Base-by-base conservation (phyloP, 1,284 basidiomycete species). In the Peniophora sp. region DNA sequence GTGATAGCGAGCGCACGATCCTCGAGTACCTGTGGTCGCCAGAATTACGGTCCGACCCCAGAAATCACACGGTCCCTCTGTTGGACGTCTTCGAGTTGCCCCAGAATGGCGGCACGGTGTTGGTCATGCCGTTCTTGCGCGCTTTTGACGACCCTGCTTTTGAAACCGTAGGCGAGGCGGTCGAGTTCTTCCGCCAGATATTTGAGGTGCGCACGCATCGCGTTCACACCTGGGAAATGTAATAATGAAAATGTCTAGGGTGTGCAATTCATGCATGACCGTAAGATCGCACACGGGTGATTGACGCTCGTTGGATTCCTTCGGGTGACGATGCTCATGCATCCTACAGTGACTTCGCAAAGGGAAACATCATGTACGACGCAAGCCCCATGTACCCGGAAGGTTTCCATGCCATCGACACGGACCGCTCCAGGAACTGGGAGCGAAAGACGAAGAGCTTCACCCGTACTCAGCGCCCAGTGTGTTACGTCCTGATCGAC, bases 361-460 rank as follows among this genome's bases (percentile, higher is more conserved):
- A 17, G 8, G 37, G 50, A 9, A 73, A 72, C 39, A 59, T 71
- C 22, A 65, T 71, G 65, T 60, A 70, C 47, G 70, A 73, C 47
- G 60, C 64, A 0, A 48, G 49, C 3, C 27, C 35, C 10, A 52
- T 68, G 49, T 65, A 62, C 53, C 54, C 55, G 1, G 18, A 62
- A 20, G 55, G 49, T 1, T 63, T 57, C 49, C 67, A 68, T 52
- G 65, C 65, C 0, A 36, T 52, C 3, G 23, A 37, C 1, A 46
- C 47, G 1, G 12, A 37, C 6, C 43, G 36, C 37, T 47, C 24
- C 12, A 55, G 51, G 14, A 52, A 64, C 41, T 54, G 43, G 9
- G 49, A 49, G 6, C 51, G 53, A 11, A 45, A 50, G 14, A 62
- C 59, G 17, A 56, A 56, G 48, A 50, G 61, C 49, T 49, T 52